Conservation (phyloP, 495 filamentous ascomycete genomes). For the Penicillium maclennaniae region DNA sequence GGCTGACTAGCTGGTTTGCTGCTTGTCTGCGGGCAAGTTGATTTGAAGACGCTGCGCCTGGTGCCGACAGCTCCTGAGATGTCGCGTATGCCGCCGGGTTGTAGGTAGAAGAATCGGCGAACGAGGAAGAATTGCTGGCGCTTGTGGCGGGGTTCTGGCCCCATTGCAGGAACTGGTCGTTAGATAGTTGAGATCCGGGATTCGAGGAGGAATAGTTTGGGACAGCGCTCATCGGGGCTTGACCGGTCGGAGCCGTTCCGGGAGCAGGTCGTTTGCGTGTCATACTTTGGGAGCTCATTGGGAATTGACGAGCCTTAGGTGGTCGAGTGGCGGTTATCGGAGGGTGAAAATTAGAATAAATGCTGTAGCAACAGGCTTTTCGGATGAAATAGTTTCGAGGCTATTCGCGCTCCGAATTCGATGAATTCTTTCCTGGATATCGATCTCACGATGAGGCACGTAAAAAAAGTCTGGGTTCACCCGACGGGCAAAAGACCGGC, state of each 20-base stretch:
- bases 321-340: conserved; percentile 12
- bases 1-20: conserved; percentile 57
- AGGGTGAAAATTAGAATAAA: not conserved
- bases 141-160: conserved; percentile 40
- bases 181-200: conserved; percentile 40
- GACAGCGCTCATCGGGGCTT: conserved; percentile 41
- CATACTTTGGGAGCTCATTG: conserved; percentile 43
- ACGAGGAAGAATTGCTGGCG: conserved; percentile 28
- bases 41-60: conserved; percentile 51
- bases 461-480: conserved; percentile 10
- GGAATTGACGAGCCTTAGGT: conserved; percentile 6
- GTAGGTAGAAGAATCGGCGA: conserved; percentile 38
- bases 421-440: conserved; percentile 8
- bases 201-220: conserved; percentile 30
- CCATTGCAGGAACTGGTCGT: conserved; percentile 56
- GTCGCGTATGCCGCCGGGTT: conserved; percentile 34
- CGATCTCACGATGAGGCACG: conserved; percentile 12
- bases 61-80: conserved; percentile 39
- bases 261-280: conserved; percentile 71
- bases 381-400: not conserved
- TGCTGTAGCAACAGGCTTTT: not conserved
- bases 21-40: conserved; percentile 61
- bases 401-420: not conserved
- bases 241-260: conserved; percentile 57
- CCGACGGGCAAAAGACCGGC: conserved; percentile 13